Conservation (phyloP, 192 early-diverging fungal species). For the Kappamyces sp. region DNA sequence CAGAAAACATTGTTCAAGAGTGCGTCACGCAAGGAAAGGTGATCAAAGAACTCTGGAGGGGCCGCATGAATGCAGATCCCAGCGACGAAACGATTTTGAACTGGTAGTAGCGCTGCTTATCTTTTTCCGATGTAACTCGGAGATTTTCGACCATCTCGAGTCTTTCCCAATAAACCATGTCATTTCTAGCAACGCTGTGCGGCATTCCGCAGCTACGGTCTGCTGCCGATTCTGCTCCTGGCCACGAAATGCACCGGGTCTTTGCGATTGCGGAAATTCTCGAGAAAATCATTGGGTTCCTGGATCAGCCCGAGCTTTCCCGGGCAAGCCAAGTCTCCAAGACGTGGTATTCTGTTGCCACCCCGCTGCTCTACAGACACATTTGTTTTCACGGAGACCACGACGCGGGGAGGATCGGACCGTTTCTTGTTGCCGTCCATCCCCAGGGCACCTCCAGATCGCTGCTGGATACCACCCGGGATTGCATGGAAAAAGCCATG, state of each 20-base stretch:
- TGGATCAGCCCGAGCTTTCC: too few relatives aligned
- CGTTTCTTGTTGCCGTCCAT: too few relatives aligned
- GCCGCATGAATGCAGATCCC: constrained; percentile 22
- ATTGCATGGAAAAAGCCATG: too few relatives aligned
- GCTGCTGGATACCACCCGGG: too few relatives aligned
- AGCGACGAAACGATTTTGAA: not conserved
- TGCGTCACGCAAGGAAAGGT: constrained; percentile 35
- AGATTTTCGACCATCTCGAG: not conserved
- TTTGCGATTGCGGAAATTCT: too few relatives aligned
- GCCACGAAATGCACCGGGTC: not conserved
- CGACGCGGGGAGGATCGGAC: too few relatives aligned
- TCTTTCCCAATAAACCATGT: not conserved
- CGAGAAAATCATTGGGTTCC: too few relatives aligned
- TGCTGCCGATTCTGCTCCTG: not conserved
- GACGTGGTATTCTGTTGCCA: too few relatives aligned
- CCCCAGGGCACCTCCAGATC: too few relatives aligned
- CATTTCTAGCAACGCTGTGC: not conserved
- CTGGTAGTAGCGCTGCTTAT: not conserved
- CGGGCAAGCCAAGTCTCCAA: too few relatives aligned
- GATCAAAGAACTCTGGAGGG: constrained; percentile 41
- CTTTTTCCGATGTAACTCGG: constrained; percentile 1
- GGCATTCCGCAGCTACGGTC: not conserved
- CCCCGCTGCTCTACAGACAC: too few relatives aligned
- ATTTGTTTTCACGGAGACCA: too few relatives aligned
- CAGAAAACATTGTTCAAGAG: constrained; percentile 30